Base-by-base conservation (phyloP, 257 asterid species). In the Leptodermis oblonga region DNA sequence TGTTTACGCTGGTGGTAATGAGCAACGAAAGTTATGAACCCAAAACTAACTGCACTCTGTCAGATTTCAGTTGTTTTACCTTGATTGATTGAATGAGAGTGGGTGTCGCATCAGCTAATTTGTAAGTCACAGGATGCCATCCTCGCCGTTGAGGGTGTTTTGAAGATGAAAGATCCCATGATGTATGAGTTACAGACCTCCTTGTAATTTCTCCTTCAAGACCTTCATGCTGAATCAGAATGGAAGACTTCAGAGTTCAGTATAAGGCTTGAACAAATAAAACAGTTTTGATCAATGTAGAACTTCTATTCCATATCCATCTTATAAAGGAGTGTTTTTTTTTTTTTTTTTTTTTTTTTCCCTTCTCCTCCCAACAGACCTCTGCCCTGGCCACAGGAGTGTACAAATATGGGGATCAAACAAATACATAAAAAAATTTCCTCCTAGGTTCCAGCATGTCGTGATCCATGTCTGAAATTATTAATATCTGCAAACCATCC, bases 51-150 rank as follows among this genome's bases (percentile, higher is more conserved):
- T 4, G 17, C 2, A 37, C 5, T 9, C 41, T 33, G 33, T 39
- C 45, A 52, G 53, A 56, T 56, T 39, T 65, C 56, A 60, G 13
- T 22, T 37, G 7, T 2, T 45, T 14, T 84, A 93, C 99, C 97
- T 87, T 94, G 81, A 94, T 94, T 79, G 97, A 89, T 66, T 86
- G 85, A 74, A 94, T 78, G 43, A 94, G 90, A 66, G 6, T 28
- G 33, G 96, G 80, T 66, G 90, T 88, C 41, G 97, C 92, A 79
- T 94, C 99, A 9, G 74, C 89, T 83, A 91, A 82, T 80, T 91
- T 94, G 86, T 91, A 94, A 64, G 96, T 87, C 77, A 78, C 71
- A n/a, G 97, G 99, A 86, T 94, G 99, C 99, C 99, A 94, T 70
- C 97, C 96, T 81, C 76, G 86, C 67, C 96, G 82, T 37, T 88